Evolutionary conservation across 75 land plant genomes (phyloP).

Genomic region (Pinus tabuliformis): DNA sequence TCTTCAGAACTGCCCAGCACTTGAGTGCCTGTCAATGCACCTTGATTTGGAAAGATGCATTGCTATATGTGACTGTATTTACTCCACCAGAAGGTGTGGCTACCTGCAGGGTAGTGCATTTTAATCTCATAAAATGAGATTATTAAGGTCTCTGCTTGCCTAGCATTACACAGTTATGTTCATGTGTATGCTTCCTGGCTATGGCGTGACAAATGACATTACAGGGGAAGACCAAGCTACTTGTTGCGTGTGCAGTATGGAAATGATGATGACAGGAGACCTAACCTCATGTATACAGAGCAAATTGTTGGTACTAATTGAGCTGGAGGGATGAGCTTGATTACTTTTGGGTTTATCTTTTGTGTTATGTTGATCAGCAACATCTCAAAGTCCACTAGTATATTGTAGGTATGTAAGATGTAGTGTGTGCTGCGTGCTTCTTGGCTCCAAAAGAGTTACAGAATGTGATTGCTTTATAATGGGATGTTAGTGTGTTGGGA

Average conservation of each 20-base stretch:
- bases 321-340: conserved; percentile 7
- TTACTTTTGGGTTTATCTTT: conserved; percentile 1
- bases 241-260: neutral
- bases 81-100: conserved; percentile 1
- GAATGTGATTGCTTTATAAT: conserved; percentile 9
- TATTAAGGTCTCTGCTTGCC: conserved; percentile 5
- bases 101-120: neutral
- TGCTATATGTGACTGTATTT: conserved; percentile 1
- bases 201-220: conserved; percentile 6
- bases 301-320: conserved; percentile 3
- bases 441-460: neutral
- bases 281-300: conserved; percentile 4
- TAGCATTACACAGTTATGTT: conserved; percentile 9
- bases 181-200: conserved; percentile 10
- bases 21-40: neutral
- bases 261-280: neutral
- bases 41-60: neutral
- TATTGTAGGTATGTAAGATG: conserved; percentile 6
- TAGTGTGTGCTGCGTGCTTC: conserved; percentile 5
- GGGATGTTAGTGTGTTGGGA: conserved; percentile 7
- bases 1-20: neutral
- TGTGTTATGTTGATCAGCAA: conserved; percentile 8
- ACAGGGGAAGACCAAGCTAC: conserved; percentile 6
- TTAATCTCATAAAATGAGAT: neutral
- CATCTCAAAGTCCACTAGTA: conserved; percentile 10